Conservation (phyloP, 2,329 filamentous ascomycete genomes). For the Penicillium olsonii region DNA sequence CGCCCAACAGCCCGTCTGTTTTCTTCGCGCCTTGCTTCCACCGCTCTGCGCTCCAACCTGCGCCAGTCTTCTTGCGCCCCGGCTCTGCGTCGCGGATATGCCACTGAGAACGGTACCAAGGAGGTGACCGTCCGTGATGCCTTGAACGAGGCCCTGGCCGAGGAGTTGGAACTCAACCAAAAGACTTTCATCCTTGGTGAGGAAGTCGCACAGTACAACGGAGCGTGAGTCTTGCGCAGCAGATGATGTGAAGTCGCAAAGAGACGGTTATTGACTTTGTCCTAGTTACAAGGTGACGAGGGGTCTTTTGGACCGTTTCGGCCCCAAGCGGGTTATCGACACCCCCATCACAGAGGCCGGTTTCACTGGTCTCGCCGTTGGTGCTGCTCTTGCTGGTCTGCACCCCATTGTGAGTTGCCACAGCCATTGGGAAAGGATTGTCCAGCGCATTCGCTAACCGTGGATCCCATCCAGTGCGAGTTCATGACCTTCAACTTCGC, state of each 20-base stretch:
- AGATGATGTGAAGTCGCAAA: background rate
- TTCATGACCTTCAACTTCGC: slow-evolving; percentile 99
- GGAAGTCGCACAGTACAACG: slow-evolving; percentile 99
- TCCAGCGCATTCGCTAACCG: slow-evolving; percentile 8
- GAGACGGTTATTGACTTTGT: slow-evolving; percentile 40
- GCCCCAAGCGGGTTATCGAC: slow-evolving; percentile 96
- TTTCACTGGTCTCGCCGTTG: slow-evolving; percentile 90
- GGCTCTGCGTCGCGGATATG: slow-evolving; percentile 57
- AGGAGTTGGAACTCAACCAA: slow-evolving; percentile 90
- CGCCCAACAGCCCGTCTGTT: slow-evolving; percentile 65
- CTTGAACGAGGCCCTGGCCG: slow-evolving; percentile 94
- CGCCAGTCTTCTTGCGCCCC: slow-evolving; percentile 52
- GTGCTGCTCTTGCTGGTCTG: slow-evolving; percentile 90
- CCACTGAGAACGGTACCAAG: slow-evolving; percentile 66
- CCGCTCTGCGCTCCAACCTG: slow-evolving; percentile 56
- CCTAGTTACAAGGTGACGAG: slow-evolving; percentile 95
- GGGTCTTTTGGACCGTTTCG: slow-evolving; percentile 94
- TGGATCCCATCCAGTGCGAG: slow-evolving; percentile 72
- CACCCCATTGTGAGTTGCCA: slow-evolving; percentile 77
- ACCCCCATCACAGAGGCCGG: slow-evolving; percentile 97
- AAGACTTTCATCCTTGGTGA: slow-evolving; percentile 97
- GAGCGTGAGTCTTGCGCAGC: slow-evolving; percentile 62
- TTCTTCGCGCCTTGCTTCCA: slow-evolving; percentile 54
- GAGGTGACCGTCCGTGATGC: slow-evolving; percentile 97
- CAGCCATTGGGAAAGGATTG: slow-evolving; percentile 1